Evolutionary conservation across 129 eudicot genomes (phyloP).

Genomic region (Apium graveolens): DNA sequence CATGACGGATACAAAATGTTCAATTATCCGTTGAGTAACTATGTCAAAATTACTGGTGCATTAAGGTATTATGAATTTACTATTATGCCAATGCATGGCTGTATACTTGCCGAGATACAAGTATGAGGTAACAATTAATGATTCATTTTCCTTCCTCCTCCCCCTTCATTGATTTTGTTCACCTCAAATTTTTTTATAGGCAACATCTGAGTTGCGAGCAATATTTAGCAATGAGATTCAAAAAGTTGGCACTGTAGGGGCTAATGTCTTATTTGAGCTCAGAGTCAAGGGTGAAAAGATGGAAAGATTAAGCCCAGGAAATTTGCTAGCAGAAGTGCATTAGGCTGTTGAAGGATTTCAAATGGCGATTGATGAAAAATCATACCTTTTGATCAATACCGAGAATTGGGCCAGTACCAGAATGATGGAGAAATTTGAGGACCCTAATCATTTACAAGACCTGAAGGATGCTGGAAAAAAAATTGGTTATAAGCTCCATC

Average conservation of each 20-base stretch:
- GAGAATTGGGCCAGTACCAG: slow-evolving; percentile 50
- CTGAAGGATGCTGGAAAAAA: slow-evolving; percentile 49
- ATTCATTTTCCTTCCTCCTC: too few relatives aligned
- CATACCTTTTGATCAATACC: slow-evolving; percentile 61
- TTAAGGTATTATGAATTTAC: slow-evolving; percentile 74
- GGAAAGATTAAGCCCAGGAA: slow-evolving; percentile 51
- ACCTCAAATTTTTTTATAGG: slow-evolving; percentile 30
- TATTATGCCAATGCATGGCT: slow-evolving; percentile 89
- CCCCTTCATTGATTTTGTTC: neutral
- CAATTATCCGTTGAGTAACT: slow-evolving; percentile 68
- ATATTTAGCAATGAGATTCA: slow-evolving; percentile 51
- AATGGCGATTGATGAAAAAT: slow-evolving; percentile 55
- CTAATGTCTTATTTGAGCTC: slow-evolving; percentile 47
- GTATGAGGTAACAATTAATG: slow-evolving; percentile 17
- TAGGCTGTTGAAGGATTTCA: slow-evolving; percentile 80
- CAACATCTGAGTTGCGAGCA: slow-evolving; percentile 56
- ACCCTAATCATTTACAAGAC: slow-evolving; percentile 41
- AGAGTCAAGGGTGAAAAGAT: slow-evolving; percentile 65
- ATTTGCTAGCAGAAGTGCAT: slow-evolving; percentile 54
- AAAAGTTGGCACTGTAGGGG: slow-evolving; percentile 68
- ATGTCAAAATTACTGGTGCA: slow-evolving; percentile 76
- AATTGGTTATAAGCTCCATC: slow-evolving; percentile 48
- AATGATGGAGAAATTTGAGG: slow-evolving; percentile 43
- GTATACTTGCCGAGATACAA: slow-evolving; percentile 88
- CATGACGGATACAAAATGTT: slow-evolving; percentile 72